phyloP scores from a whole-genome alignment of 768 basidiomycete genomes.

The Trametes coccinea region DNA sequence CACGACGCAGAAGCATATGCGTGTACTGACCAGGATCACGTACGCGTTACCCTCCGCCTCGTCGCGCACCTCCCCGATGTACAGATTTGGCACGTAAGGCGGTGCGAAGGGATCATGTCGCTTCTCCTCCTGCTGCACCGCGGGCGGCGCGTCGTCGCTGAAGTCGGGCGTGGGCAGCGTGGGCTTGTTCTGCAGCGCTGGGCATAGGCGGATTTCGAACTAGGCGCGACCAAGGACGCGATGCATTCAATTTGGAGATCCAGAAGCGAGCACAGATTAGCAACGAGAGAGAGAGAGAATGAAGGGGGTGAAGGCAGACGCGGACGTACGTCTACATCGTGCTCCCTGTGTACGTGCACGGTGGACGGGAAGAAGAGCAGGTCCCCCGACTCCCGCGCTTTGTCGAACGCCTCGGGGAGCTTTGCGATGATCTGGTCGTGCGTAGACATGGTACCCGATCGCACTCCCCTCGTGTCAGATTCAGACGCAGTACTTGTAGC shows the following conservation, averaged over 20 bases:
- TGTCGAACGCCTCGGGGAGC: slow-evolving; percentile 56
- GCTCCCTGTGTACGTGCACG: slow-evolving; percentile 57
- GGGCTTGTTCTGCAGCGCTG: slow-evolving; percentile 81
- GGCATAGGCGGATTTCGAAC: slow-evolving; percentile 88
- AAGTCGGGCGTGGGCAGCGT: slow-evolving; percentile 47
- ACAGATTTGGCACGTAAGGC: slow-evolving; percentile 77
- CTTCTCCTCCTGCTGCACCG: slow-evolving; percentile 27
- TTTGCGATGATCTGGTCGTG: slow-evolving; percentile 51
- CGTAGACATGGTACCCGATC: slow-evolving; percentile 1
- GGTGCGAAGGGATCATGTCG: slow-evolving; percentile 77
- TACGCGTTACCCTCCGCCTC: slow-evolving; percentile 60
- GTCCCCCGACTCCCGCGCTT: slow-evolving; percentile 62
- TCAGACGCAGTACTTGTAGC: neutral
- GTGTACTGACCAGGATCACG: slow-evolving; percentile 60
- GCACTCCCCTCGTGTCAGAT: neutral
- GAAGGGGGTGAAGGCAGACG: too few relatives aligned
- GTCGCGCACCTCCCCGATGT: slow-evolving; percentile 72
- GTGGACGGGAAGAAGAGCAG: slow-evolving; percentile 80
- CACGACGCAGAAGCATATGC: neutral
- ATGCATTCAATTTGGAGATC: too few relatives aligned
- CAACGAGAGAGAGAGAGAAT: too few relatives aligned
- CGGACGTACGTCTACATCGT: slow-evolving; percentile 59
- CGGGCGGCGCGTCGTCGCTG: slow-evolving; percentile 29
- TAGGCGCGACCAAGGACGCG: slow-evolving; percentile 33
- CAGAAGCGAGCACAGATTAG: too few relatives aligned